These are phyloP conservation scores for Suillus alpinus DNA, from an alignment of 768 basidiomycete genomes.

Conservation along the genomic window DNA sequence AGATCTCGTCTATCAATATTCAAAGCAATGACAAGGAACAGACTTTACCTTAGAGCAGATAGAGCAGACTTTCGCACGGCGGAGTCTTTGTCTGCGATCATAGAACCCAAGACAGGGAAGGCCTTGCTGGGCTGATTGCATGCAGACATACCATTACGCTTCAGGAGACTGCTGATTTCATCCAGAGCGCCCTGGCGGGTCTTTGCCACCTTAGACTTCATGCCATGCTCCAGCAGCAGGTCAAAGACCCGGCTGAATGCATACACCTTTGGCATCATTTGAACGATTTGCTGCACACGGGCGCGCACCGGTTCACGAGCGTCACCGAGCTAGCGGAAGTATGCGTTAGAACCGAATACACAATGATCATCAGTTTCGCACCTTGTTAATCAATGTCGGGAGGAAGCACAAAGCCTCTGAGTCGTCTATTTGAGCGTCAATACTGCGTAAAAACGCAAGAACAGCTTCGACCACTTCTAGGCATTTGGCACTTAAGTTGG, in stretches of 20 bases:
- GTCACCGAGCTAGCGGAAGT: slow-evolving; percentile 76
- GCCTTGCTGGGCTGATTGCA: slow-evolving; percentile 77
- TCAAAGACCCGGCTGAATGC: slow-evolving; percentile 92
- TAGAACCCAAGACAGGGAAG: slow-evolving; percentile 70
- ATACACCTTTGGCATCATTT: slow-evolving; percentile 83
- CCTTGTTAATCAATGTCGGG: slow-evolving; percentile 88
- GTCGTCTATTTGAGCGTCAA: slow-evolving; percentile 79
- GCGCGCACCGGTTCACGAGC: slow-evolving; percentile 76
- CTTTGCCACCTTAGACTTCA: slow-evolving; percentile 89
- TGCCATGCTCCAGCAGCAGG: slow-evolving; percentile 81
- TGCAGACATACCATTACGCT: slow-evolving; percentile 76
- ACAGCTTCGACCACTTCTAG: slow-evolving; percentile 83
- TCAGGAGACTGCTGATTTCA: slow-evolving; percentile 73
- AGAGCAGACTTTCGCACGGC: slow-evolving; percentile 86
- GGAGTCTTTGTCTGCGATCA: slow-evolving; percentile 89
- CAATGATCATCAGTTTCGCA: slow-evolving; percentile 23
- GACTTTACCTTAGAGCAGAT: slow-evolving; percentile 69
- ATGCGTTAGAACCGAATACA: slow-evolving; percentile 5
- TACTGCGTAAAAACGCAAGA: slow-evolving; percentile 66
- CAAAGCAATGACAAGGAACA: slow-evolving; percentile 3
- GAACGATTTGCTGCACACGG: slow-evolving; percentile 82
- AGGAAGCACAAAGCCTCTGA: slow-evolving; percentile 85
- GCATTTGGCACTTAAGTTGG: slow-evolving; percentile 84
- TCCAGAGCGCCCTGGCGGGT: slow-evolving; percentile 86
- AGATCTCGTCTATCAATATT: slow-evolving; percentile 12